These are phyloP conservation scores for Delitschia confertaspora DNA, from an alignment of 495 filamentous ascomycete species.

Conservation along the genomic window DNA sequence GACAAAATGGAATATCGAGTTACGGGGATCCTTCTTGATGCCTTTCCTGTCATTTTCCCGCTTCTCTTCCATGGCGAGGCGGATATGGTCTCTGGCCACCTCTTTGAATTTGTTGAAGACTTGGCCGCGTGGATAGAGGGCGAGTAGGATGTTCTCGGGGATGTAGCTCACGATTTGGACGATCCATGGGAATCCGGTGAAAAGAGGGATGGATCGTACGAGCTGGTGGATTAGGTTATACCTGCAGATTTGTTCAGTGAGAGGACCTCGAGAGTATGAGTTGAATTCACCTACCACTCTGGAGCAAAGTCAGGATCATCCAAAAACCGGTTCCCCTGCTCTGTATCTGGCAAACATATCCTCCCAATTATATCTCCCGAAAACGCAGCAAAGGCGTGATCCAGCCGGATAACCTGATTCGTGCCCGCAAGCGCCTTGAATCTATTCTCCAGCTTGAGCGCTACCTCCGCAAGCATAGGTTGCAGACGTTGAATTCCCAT, in stretches of 20 bases:
- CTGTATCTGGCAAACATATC: not conserved
- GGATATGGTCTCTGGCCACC: not conserved
- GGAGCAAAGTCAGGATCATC: slow-evolving; percentile 9
- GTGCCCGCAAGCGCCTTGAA: slow-evolving; percentile 33
- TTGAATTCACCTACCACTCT: slow-evolving; percentile 7
- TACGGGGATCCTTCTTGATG: too few relatives aligned
- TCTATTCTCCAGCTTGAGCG: slow-evolving; percentile 33
- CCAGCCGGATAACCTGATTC: slow-evolving; percentile 5
- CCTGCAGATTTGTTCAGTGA: not conserved
- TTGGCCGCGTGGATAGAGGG: not conserved
- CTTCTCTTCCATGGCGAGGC: not conserved
- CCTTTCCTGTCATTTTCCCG: not conserved
- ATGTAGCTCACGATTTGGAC: not conserved
- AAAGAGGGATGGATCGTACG: not conserved
- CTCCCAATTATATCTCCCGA: slow-evolving; percentile 9
- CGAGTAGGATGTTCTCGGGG: not conserved
- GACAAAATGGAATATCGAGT: slow-evolving; percentile 2
- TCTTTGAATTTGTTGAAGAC: not conserved
- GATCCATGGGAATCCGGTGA: slow-evolving; percentile 4
- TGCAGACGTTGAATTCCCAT: slow-evolving; percentile 1
- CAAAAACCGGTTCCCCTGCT: not conserved
- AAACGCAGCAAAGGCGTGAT: slow-evolving; percentile 5
- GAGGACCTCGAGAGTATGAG: not conserved
- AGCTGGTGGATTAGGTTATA: slow-evolving; percentile 1
- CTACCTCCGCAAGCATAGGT: slow-evolving; percentile 37